phyloP scores from a whole-genome alignment of 177 flowering plant genomes.

The Tripterygium wilfordii region DNA sequence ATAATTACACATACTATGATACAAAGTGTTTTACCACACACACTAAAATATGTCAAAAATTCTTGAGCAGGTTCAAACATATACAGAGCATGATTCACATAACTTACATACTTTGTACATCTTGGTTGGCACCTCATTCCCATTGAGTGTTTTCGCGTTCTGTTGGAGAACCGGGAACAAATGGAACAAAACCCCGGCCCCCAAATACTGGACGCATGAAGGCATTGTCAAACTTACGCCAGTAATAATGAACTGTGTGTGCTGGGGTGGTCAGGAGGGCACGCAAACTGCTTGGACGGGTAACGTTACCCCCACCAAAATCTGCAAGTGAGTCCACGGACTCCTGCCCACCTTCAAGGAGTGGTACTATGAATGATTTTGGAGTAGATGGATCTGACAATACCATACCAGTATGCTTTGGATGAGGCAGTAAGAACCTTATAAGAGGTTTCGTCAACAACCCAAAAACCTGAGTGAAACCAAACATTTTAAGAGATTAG shows the following conservation, averaged over 20 bases:
- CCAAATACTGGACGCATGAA: constrained; percentile 60
- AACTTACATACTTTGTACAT: constrained; percentile 8
- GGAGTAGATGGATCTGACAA: constrained; percentile 29
- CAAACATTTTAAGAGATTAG: background rate
- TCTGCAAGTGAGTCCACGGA: constrained; percentile 33
- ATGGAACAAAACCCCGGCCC: constrained; percentile 52
- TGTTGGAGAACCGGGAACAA: constrained; percentile 48
- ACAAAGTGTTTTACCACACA: too few species aligned
- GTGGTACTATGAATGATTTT: constrained; percentile 25
- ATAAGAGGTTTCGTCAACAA: constrained; percentile 48
- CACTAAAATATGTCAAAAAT: too few species aligned
- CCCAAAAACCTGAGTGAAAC: constrained; percentile 38
- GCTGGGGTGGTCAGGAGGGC: constrained; percentile 37
- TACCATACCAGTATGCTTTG: constrained; percentile 18
- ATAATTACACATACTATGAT: too few species aligned
- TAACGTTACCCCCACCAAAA: constrained; percentile 9
- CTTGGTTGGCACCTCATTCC: constrained; percentile 5
- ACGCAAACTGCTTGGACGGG: constrained; percentile 36
- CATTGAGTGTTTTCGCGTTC: constrained; percentile 15
- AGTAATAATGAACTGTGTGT: constrained; percentile 45
- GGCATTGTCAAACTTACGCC: constrained; percentile 48
- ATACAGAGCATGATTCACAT: background rate
- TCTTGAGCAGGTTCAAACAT: background rate
- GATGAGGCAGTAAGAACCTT: constrained; percentile 29
- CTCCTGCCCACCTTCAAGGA: constrained; percentile 26